These are phyloP conservation scores for Pseudogymnoascus sp. DNA, from an alignment of 2,329 filamentous ascomycete genomes.

Conservation along the genomic window DNA sequence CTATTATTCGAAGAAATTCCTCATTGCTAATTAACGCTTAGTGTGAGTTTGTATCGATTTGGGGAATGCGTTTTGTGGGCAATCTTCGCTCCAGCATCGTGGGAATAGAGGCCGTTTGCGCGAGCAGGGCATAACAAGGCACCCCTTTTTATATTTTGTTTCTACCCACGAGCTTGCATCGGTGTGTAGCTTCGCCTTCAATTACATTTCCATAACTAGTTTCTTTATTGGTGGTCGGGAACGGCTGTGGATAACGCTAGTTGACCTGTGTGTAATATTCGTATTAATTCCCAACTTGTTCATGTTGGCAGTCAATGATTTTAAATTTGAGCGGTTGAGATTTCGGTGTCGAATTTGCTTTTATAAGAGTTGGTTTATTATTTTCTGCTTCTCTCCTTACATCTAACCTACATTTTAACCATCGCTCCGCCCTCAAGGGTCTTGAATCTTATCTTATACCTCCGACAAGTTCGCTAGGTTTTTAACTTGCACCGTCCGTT, in stretches of 20 bases:
- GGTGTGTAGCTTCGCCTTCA: not conserved
- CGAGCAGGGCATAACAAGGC: not conserved
- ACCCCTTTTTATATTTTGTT: not conserved
- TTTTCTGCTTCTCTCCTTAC: not conserved
- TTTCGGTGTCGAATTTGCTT: not conserved
- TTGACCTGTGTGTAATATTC: no score
- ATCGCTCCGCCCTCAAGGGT: not conserved
- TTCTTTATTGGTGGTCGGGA: not conserved
- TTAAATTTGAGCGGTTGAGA: not conserved
- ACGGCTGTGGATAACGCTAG: no score
- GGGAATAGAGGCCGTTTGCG: no score
- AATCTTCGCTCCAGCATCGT: not conserved
- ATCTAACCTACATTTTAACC: not conserved
- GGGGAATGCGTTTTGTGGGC: not conserved
- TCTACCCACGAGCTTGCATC: not conserved
- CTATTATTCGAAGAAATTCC: not conserved
- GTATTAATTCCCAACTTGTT: no score
- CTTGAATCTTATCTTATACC: not conserved
- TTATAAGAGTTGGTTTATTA: not conserved
- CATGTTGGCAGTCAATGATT: not conserved
- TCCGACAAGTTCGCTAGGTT: not conserved
- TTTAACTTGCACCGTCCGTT: no score
- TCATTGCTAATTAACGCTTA: not conserved
- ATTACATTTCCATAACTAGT: not conserved
- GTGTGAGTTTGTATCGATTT: not conserved